phyloP scores from a whole-genome alignment of 257 asterid genomes.

The Knoxia roxburghii region DNA sequence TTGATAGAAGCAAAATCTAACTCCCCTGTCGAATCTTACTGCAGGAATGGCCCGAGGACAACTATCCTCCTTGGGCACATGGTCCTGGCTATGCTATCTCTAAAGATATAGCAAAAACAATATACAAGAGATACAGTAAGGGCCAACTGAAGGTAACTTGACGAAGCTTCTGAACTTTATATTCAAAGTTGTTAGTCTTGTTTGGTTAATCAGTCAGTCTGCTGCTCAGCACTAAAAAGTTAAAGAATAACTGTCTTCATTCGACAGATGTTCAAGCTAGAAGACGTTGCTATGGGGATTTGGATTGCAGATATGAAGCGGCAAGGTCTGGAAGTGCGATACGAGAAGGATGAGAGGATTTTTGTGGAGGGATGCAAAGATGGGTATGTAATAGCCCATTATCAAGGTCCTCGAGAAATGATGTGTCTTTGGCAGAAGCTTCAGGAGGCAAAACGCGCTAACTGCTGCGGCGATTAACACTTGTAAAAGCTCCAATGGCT shows the following conservation, averaged over 20 bases:
- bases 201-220: neutral
- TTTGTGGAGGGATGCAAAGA: slow-evolving; percentile 72
- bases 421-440: slow-evolving; percentile 95
- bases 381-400: slow-evolving; percentile 82
- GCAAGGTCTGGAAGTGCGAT: slow-evolving; percentile 58
- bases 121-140: slow-evolving; percentile 52
- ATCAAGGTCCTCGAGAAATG: slow-evolving; percentile 89
- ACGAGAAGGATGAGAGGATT: slow-evolving; percentile 73
- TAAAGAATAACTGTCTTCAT: neutral
- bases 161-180: neutral
- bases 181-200: neutral
- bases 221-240: neutral
- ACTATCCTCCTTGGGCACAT: slow-evolving; percentile 92
- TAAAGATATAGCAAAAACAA: slow-evolving; percentile 63
- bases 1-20: slow-evolving; percentile 16
- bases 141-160: slow-evolving; percentile 61
- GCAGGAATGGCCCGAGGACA: slow-evolving; percentile 86
- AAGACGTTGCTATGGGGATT: slow-evolving; percentile 96
- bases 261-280: slow-evolving; percentile 87
- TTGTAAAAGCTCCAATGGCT: neutral
- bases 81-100: slow-evolving; percentile 95
- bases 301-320: slow-evolving; percentile 84
- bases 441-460: slow-evolving; percentile 54
- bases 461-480: slow-evolving; percentile 68
- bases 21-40: slow-evolving; percentile 11